phyloP scores from a whole-genome alignment of 805 yeast species.

The Kurtzmaniella cleridarum region DNA sequence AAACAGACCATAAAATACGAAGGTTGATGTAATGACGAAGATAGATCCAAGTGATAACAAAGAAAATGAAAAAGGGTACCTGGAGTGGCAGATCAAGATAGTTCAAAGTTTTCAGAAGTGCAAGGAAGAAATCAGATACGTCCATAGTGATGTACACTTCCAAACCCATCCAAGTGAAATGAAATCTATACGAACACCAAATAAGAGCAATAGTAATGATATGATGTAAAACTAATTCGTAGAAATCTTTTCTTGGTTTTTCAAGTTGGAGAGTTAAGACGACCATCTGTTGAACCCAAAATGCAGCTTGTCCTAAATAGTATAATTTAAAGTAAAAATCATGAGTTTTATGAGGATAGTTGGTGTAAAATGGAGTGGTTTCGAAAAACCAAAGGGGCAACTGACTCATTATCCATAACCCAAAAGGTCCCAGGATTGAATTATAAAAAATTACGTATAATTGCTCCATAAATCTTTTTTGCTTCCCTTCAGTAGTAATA shows the following conservation, averaged over 20 bases:
- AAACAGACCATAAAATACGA: constrained; percentile 73
- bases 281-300: constrained; percentile 95
- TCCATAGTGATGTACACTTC: constrained; percentile 94
- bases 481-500: constrained; percentile 48
- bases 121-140: constrained; percentile 82
- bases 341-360: constrained; percentile 80
- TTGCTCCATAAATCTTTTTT: constrained; percentile 88
- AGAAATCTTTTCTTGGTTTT: constrained; percentile 90
- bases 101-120: constrained; percentile 79
- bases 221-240: constrained; percentile 90
- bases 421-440: constrained; percentile 77
- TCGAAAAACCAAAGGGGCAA: constrained; percentile 87
- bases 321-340: constrained; percentile 68
- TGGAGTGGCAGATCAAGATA: constrained; percentile 67
- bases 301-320: constrained; percentile 89
- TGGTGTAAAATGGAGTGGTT: constrained; percentile 72
- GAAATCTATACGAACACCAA: constrained; percentile 84
- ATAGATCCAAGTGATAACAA: constrained; percentile 76
- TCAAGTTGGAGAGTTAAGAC: constrained; percentile 80
- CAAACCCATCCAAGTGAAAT: constrained; percentile 94
- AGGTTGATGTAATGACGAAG: constrained; percentile 83
- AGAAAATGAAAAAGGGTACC: constrained; percentile 62
- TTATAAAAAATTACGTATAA: constrained; percentile 79
- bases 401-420: constrained; percentile 76
- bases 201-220: constrained; percentile 84